A percentile compares a stretch with the other conserved stretches of the same genome.
Conservation (phyloP, 2,329 filamentous ascomycete genomes). For the Aspergillus terreus region DNA sequence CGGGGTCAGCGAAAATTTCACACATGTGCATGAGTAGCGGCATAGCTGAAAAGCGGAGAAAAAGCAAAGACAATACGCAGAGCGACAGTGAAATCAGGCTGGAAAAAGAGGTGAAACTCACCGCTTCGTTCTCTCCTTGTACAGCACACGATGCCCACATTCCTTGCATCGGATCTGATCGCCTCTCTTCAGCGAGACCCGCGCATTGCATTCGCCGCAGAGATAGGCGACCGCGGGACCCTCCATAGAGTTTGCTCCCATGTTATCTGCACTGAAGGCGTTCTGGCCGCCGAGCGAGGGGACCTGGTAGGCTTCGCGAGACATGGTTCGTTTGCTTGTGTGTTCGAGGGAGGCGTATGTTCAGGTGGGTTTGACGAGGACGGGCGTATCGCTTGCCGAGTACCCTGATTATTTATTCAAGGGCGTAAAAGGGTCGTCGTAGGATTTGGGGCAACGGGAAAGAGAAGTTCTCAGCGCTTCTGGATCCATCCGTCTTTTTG, state of each 20-base stretch:
- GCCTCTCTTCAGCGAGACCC: slow-evolving; percentile 70
- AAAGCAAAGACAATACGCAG: not conserved
- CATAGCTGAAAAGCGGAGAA: not conserved
- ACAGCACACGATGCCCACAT: slow-evolving; percentile 91
- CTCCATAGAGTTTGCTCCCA: slow-evolving; percentile 43
- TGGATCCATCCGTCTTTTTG: not conserved
- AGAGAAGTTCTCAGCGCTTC: not conserved
- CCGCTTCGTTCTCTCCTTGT: slow-evolving; percentile 98
- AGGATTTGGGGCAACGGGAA: not conserved
- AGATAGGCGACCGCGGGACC: slow-evolving; percentile 64
- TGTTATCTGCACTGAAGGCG: slow-evolving; percentile 39
- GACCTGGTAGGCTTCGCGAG: slow-evolving; percentile 74
- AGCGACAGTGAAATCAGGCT: not conserved
- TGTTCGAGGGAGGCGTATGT: no score
- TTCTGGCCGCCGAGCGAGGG: slow-evolving; percentile 49
- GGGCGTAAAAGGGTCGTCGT: not conserved
- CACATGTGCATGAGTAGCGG: no score
- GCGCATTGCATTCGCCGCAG: slow-evolving; percentile 81
- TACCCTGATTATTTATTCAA: not conserved
- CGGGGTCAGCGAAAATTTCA: slow-evolving; percentile 1
- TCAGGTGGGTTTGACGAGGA: no score
- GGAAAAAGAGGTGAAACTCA: slow-evolving; percentile 45
- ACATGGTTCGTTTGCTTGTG: slow-evolving; percentile 40
- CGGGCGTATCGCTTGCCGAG: not conserved
- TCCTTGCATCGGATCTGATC: slow-evolving; percentile 85